These are phyloP conservation scores for Mucor sp. DNA, from an alignment of 371 early-diverging fungal genomes.

Conservation along the genomic window DNA sequence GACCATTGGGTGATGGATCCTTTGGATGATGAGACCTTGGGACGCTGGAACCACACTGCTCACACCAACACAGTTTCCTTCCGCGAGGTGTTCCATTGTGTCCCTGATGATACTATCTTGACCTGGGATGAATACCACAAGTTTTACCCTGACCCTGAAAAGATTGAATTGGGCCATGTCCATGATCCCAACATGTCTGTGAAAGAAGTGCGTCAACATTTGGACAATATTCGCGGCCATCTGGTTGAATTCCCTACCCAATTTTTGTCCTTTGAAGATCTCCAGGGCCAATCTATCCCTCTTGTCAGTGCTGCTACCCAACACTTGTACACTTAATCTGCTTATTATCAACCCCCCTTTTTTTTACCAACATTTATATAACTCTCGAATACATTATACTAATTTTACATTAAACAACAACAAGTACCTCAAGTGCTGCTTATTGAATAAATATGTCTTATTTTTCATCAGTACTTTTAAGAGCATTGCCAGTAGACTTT, in stretches of 20 bases:
- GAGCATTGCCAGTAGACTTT: too few relatives aligned
- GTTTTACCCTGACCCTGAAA: constrained; percentile 54
- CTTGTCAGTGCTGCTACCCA: constrained; percentile 31
- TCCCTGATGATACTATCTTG: constrained; percentile 73
- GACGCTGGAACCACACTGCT: constrained; percentile 60
- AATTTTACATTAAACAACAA: background rate
- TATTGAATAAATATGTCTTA: too few relatives aligned
- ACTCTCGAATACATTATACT: background rate
- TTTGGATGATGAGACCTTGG: constrained; percentile 52
- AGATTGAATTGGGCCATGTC: constrained; percentile 41
- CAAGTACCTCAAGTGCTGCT: too few relatives aligned
- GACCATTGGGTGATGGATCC: constrained; percentile 63
- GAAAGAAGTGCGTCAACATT: constrained; percentile 37
- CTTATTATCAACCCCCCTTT: background rate
- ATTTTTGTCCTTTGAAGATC: constrained; percentile 64
- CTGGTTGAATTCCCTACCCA: constrained; percentile 75
- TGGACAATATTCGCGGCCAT: constrained; percentile 61
- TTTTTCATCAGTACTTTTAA: too few relatives aligned
- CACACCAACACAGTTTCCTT: constrained; percentile 61
- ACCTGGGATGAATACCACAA: constrained; percentile 68
- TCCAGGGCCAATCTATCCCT: constrained; percentile 41
- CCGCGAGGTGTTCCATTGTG: constrained; percentile 73
- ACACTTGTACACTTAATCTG: constrained; percentile 40
- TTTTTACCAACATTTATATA: background rate
- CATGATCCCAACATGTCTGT: constrained; percentile 39